Base-by-base conservation (phyloP, 768 basidiomycete species). In the Rubroboletus pulcherrimus region DNA sequence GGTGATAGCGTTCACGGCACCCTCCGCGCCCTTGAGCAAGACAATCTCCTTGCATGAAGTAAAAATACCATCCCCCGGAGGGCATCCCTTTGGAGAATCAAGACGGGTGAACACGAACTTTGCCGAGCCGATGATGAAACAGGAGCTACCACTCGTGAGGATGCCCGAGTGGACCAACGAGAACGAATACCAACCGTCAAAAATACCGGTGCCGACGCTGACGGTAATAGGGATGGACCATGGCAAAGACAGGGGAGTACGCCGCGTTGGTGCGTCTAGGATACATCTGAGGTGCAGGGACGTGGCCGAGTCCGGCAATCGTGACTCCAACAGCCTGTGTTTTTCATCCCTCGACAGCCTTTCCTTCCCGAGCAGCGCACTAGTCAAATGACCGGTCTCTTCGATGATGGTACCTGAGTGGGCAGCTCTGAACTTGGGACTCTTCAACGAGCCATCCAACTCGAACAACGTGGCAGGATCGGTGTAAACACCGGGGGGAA, bases 71-170 rank as follows among this genome's bases (percentile, higher is more conserved):
- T 73, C 70, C 3, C 70, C 73, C 26, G 57, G 38, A 19, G 70
- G 71, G 2, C 56, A 57, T 29, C 61, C 62, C 5, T 54, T 49
- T 3, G 71, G 62, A 1, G 24, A 24, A 24, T 57, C 50, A 1
- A 69, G 70, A 39, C 66, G 70, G 6, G 31, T 47, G 56, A 72
- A 67, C 2, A 51, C 40, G 51, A 74, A 57, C 12, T 57, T 58
- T 29, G 66, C 71, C 4, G 66, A 71, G n/a, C 72, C 71, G 31
- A 74, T n/a, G n/a, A n/a, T n/a, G n/a, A n/a, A n/a, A n/a, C n/a
- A n/a, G n/a, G n/a, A n/a, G n/a, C n/a, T n/a, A n/a, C n/a, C n/a
- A n/a, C n/a, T n/a, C n/a, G n/a, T n/a, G n/a, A n/a, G n/a, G n/a
- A n/a, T n/a, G n/a, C n/a, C n/a, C n/a, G n/a, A n/a, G n/a, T n/a